phyloP scores from a whole-genome alignment of 306 rosid species.

The Citrullus colocynthis region DNA sequence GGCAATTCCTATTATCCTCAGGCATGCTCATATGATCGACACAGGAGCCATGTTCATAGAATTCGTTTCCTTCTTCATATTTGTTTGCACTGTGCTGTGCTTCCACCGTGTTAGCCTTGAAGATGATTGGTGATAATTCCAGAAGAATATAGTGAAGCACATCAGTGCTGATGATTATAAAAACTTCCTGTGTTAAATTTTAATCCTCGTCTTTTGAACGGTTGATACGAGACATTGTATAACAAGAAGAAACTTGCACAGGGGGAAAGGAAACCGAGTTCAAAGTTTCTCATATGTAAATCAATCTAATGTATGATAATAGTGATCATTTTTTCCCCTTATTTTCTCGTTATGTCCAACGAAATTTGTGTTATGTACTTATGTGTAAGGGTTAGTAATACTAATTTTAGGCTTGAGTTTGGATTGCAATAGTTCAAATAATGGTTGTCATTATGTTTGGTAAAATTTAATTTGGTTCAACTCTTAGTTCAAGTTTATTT shows the following conservation, averaged over 20 bases:
- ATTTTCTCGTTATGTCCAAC: background rate
- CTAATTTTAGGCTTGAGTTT: background rate
- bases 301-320: background rate
- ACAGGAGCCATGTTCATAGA: constrained; percentile 95
- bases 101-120: constrained; percentile 93
- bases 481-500: too few relatives aligned
- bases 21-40: constrained; percentile 83
- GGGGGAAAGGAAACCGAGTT: background rate
- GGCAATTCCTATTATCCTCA: constrained; percentile 87
- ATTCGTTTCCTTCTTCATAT: constrained; percentile 81
- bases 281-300: background rate
- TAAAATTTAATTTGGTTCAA: too few relatives aligned
- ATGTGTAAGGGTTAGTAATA: background rate
- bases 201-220: background rate
- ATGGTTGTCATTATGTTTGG: too few relatives aligned
- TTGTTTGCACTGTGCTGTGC: constrained; percentile 77
- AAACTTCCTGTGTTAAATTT: background rate
- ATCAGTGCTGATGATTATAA: background rate
- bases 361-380: background rate
- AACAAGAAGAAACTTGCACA: background rate
- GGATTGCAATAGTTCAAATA: background rate
- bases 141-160: background rate
- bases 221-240: background rate
- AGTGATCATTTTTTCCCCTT: background rate
- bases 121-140: constrained; percentile 64